phyloP scores from a whole-genome alignment of 2,329 filamentous ascomycete genomes.

The Scolecobasidium constrictum region DNA sequence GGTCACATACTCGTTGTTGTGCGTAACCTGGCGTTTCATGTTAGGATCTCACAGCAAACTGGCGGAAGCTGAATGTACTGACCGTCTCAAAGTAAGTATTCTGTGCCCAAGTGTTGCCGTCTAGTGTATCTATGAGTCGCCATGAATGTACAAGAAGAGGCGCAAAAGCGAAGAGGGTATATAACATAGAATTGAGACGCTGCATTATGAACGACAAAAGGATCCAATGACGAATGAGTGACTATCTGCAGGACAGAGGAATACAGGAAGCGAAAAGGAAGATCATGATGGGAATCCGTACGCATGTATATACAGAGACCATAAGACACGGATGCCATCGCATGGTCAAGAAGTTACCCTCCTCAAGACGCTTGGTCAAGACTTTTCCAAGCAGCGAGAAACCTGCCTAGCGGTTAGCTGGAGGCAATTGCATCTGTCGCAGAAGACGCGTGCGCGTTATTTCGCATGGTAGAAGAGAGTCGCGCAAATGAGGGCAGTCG shows the following conservation, averaged over 20 bases:
- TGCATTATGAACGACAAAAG: not conserved
- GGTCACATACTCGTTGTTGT: constrained; percentile 25
- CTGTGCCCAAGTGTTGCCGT: not conserved
- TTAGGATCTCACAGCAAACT: not conserved
- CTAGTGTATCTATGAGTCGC: not conserved
- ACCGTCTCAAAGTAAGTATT: not conserved
- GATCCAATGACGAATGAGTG: not conserved
- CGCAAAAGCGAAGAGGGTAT: not conserved
- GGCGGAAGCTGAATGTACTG: not conserved
- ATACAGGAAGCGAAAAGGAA: not conserved
- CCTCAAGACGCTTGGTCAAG: too few relatives aligned
- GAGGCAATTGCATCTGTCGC: not conserved
- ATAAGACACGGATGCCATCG: not conserved
- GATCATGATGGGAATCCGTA: not conserved
- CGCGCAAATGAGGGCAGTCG: not conserved
- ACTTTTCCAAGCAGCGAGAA: not conserved
- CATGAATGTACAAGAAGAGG: not conserved
- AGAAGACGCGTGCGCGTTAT: not conserved
- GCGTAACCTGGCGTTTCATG: not conserved
- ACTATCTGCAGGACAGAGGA: not conserved
- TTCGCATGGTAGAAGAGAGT: not conserved
- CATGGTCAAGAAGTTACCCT: too few relatives aligned
- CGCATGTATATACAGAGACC: not conserved
- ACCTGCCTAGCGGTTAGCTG: not conserved
- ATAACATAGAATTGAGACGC: too few relatives aligned